Evolutionary conservation across 805 yeast genomes (phyloP).

Genomic region (Jamesozyma rosinii): DNA sequence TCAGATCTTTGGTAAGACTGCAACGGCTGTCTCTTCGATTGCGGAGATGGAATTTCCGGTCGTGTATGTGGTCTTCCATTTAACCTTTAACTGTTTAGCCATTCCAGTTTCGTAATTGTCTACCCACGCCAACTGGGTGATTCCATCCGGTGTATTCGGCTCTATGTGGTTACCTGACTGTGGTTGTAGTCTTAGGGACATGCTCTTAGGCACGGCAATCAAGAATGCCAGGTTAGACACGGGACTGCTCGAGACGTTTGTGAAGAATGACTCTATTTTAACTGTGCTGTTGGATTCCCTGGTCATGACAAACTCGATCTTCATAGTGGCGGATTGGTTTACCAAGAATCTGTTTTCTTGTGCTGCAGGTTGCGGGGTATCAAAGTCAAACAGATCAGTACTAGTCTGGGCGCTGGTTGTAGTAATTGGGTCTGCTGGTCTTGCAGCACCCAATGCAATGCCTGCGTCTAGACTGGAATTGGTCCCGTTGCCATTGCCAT

Average conservation of each 20-base stretch:
- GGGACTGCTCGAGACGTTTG: conserved; percentile 39
- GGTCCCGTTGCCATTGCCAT: conserved; percentile 5
- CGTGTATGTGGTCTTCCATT: conserved; percentile 59
- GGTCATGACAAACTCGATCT: conserved; percentile 37
- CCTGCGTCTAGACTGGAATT: conserved; percentile 18
- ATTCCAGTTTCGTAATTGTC: conserved; percentile 29
- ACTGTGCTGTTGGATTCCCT: conserved; percentile 32
- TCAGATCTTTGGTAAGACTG: conserved; percentile 25
- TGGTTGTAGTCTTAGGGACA: conserved; percentile 47
- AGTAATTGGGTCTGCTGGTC: conserved; percentile 6
- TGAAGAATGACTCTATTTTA: conserved; percentile 39
- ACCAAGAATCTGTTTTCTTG: conserved; percentile 22
- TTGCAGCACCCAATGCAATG: conserved; percentile 31
- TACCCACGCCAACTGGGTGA: conserved; percentile 38
- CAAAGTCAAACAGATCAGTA: conserved; percentile 12
- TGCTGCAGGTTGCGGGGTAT: neutral
- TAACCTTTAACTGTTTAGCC: conserved; percentile 43
- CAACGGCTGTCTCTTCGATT: conserved; percentile 48
- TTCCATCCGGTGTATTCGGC: conserved; percentile 38
- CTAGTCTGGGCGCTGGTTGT: conserved; percentile 5
- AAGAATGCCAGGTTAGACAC: conserved; percentile 46
- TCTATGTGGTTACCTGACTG: conserved; percentile 48
- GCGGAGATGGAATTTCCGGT: conserved; percentile 34
- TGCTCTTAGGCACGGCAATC: conserved; percentile 59
- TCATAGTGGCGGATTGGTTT: conserved; percentile 37